phyloP scores from a whole-genome alignment of 106 monocot species.

The Gastrodia elata region DNA sequence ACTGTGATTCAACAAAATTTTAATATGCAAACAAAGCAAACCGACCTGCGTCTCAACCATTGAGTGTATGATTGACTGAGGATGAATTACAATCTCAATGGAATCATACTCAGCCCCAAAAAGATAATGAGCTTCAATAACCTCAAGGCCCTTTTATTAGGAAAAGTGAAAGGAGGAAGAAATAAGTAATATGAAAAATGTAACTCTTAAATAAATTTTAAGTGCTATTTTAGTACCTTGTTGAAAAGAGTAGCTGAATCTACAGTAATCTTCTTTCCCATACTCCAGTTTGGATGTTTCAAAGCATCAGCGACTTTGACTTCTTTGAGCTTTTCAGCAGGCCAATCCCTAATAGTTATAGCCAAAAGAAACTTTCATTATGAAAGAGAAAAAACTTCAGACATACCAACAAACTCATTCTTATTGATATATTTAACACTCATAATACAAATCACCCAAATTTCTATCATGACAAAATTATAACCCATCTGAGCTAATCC shows the following conservation, averaged over 20 bases:
- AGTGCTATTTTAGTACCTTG: slow-evolving; percentile 31
- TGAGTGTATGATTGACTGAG: slow-evolving; percentile 98
- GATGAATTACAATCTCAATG: slow-evolving; percentile 91
- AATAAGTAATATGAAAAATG: neutral
- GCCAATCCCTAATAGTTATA: slow-evolving; percentile 60
- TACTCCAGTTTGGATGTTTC: slow-evolving; percentile 93
- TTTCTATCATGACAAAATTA: no score
- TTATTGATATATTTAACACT: neutral
- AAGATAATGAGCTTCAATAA: slow-evolving; percentile 96
- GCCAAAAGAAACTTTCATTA: neutral
- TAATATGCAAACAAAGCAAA: neutral
- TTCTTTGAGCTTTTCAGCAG: slow-evolving; percentile 81
- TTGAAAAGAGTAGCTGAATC: slow-evolving; percentile 98
- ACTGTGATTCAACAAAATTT: neutral
- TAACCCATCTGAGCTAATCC: no score
- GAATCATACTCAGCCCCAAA: slow-evolving; percentile 90
- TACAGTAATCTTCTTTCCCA: slow-evolving; percentile 96
- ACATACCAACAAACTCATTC: no score
- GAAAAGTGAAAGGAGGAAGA: neutral
- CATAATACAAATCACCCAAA: no score
- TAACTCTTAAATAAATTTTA: no score
- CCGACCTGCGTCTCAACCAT: slow-evolving; percentile 95
- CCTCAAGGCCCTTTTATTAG: slow-evolving; percentile 78
- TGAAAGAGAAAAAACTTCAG: neutral
- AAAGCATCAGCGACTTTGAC: slow-evolving; percentile 97